phyloP scores from a whole-genome alignment of 495 filamentous ascomycete species.

The Neurospora sp. region DNA sequence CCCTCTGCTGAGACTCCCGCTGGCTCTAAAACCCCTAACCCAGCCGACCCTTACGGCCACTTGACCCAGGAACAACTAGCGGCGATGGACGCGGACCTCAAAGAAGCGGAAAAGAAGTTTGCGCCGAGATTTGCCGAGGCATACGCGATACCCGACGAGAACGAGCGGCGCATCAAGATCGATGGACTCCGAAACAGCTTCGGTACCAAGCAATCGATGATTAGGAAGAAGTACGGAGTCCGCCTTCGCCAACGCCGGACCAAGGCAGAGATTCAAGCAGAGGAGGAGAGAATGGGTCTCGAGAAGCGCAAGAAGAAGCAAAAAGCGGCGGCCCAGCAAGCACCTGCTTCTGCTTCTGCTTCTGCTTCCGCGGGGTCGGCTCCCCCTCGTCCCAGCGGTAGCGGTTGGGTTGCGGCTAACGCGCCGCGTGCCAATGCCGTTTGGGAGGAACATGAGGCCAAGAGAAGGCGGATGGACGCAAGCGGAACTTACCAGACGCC shows the following conservation, averaged over 20 bases:
- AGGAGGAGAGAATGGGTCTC: slow-evolving; percentile 29
- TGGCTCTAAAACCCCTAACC: slow-evolving; percentile 6
- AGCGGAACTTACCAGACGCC: slow-evolving; percentile 14
- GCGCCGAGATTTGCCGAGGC: slow-evolving; percentile 29
- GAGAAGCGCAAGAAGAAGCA: neutral
- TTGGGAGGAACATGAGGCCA: slow-evolving; percentile 20
- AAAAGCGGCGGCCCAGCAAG: slow-evolving; percentile 10
- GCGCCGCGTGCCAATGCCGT: slow-evolving; percentile 7
- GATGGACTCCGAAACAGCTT: slow-evolving; percentile 36
- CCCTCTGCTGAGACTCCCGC: slow-evolving; percentile 1
- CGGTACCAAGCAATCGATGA: slow-evolving; percentile 39
- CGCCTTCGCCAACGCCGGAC: slow-evolving; percentile 35
- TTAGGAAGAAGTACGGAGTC: slow-evolving; percentile 39
- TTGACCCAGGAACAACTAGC: slow-evolving; percentile 16
- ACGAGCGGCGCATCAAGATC: slow-evolving; percentile 18
- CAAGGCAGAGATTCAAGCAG: slow-evolving; percentile 31
- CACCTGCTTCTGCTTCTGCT: neutral
- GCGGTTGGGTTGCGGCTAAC: slow-evolving; percentile 23
- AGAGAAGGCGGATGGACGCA: slow-evolving; percentile 18
- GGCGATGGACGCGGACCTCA: slow-evolving; percentile 26
- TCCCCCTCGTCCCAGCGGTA: slow-evolving; percentile 8
- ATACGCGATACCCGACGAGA: slow-evolving; percentile 24
- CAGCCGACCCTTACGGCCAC: slow-evolving; percentile 30
- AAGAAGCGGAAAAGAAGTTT: slow-evolving; percentile 27
- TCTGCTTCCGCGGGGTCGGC: neutral